Evolutionary conservation across 768 basidiomycete genomes (phyloP), one percentile per base, ranked within the genome.

Genomic region (Kwoniella bestiolae): DNA sequence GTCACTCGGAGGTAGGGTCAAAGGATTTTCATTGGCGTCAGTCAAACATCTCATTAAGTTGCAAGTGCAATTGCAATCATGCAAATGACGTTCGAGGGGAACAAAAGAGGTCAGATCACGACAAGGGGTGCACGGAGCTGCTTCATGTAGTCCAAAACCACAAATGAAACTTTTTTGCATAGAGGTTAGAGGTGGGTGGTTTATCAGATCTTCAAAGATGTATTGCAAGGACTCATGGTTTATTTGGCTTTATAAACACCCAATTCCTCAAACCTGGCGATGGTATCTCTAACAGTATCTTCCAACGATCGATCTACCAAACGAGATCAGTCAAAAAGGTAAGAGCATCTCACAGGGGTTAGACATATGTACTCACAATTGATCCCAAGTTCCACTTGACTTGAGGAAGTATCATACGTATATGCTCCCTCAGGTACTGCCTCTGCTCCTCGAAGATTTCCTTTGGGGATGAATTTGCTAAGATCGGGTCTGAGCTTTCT

Each of bases 401-500:
- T 56, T 35, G 61, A 50, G 49, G 60, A 56, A 26, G 44, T 32
- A 50, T 66, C 59, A 34, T 53, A 32, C 41, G 23, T 66, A 18
- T 61, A 66, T 5, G 52, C 38, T 4, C 65, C 65, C 26, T 47
- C 35, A 9, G 18, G 18, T 6, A 53, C 49, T 7, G 16, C 50
- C 23, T 41, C 41, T 11, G 31, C 7, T 9, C 18, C 50, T 16
- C 62, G 34, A 7, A 26, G 26, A 32, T 47, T 23, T 11, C 55
- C 65, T n/a, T 56, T 53, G 45, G 52, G 52, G 45, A 67, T 62
- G 55, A 32, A 57, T 12, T 51, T 52, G 28, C 28, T 34, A 26
- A 67, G 46, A 34, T 67, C 66, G 16, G 66, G 66, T 61, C 66
- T 53, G 16, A 49, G 11, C 12, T 45, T 16, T 25, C 66, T 53